Evolutionary conservation across 805 yeast species (phyloP).

Genomic region (Sugiyamaella qingdaonensis): DNA sequence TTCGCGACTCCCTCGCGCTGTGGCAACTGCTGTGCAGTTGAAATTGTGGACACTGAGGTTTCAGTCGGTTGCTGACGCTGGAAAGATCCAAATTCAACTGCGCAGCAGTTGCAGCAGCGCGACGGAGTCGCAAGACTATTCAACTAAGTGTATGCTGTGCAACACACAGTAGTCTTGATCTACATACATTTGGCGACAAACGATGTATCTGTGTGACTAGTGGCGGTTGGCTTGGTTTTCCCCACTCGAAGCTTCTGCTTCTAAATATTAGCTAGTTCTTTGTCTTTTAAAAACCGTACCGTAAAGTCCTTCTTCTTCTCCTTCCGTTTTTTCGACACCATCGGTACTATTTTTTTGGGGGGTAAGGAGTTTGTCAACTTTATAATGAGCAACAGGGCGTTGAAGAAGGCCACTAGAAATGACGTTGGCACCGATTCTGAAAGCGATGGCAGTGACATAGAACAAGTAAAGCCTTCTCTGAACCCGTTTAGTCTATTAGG

Average conservation of each 20-base stretch:
- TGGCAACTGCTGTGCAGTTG: too few species aligned
- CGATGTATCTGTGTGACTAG: slow-evolving; percentile 80
- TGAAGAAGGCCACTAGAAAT: slow-evolving; percentile 31
- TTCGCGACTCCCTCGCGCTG: too few species aligned
- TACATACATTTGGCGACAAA: slow-evolving; percentile 62
- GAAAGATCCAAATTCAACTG: too few species aligned
- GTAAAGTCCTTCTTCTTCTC: slow-evolving; percentile 71
- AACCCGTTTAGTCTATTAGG: slow-evolving; percentile 29
- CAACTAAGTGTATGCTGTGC: too few species aligned
- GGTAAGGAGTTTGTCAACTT: background rate
- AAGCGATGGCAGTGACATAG: background rate
- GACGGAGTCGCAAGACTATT: too few species aligned
- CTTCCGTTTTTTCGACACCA: slow-evolving; percentile 45
- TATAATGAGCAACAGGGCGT: slow-evolving; percentile 36
- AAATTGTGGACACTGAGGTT: too few species aligned
- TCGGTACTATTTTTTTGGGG: background rate
- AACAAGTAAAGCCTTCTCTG: background rate
- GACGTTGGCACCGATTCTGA: background rate
- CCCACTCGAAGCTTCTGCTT: slow-evolving; percentile 86
- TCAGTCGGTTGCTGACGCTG: too few species aligned
- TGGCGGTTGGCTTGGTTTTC: slow-evolving; percentile 64
- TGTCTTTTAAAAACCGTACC: slow-evolving; percentile 24
- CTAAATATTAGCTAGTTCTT: slow-evolving; percentile 17
- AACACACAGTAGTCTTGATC: too few species aligned
- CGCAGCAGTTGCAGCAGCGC: too few species aligned